Base-by-base conservation (phyloP, 768 basidiomycete genomes). In the Pholiota conissans region DNA sequence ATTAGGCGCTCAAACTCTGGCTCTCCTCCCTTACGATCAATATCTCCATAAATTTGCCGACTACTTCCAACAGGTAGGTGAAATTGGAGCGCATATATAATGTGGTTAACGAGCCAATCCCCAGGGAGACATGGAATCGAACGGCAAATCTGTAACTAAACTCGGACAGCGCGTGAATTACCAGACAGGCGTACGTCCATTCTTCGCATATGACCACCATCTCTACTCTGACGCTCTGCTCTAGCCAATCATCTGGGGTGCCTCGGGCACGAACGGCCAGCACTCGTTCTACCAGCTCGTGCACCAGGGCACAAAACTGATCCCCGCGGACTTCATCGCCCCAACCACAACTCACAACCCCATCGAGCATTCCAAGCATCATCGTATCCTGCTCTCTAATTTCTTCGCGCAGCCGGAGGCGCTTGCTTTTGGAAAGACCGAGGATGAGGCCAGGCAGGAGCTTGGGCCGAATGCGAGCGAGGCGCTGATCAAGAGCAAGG, bases 221-320 rank as follows among this genome's bases (percentile, higher is more conserved):
- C 39, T 22, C 51, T 40, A 20, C 34, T 11, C 55, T 55, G 6
- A 56, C 32, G 64, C 10, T 18, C n/a, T 13, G 24, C 49, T 50
- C 13, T 26, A 95, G 89, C 96, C 97, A 13, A 98, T 99, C 77
- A 91, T 98, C 73, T 99, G 97, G 97, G 97, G 96, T 64, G 95
- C 95, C 9, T 89, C 93, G 0, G 97, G 96, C 40, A 98, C 97
- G 35, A 98, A 98, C 74, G 97, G 96, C 56, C 96, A 98, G 73
- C 97, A 99, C 78, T 98, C 97, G 8, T 98, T 99, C 84, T 99
- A 99, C 79, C 96, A 98, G 75, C 90, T 98, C 61, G 80, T 95
- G 20, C 93, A 95, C 75, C 94, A 95, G 71, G 93, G 93, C 50
- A 95, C 93, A 37, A 96, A 94, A 77, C 71, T 95, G 61, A 89